Evolutionary conservation across 2,329 filamentous ascomycete genomes (phyloP).

Genomic region (Pyrenophora teres): DNA sequence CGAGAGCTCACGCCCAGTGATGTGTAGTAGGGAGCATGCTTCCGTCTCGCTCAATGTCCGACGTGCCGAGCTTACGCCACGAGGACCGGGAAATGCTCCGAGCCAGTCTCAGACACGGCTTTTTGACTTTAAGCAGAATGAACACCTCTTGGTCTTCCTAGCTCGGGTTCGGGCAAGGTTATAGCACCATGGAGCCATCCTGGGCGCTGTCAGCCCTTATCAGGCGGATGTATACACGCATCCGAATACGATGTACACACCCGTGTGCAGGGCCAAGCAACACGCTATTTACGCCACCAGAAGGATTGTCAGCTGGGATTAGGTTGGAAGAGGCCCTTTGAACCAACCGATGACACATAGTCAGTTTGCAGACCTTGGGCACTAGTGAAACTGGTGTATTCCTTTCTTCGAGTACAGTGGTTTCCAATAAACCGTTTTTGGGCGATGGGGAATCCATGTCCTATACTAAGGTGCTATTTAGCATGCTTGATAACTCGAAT

Average conservation of each 20-base stretch:
- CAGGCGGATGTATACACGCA: slow-evolving; percentile 9
- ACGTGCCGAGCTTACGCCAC: slow-evolving; percentile 18
- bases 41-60: slow-evolving; percentile 21
- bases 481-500: too few relatives aligned
- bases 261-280: slow-evolving; percentile 18
- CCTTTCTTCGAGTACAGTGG: too few relatives aligned
- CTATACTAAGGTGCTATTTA: too few relatives aligned
- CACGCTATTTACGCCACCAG: slow-evolving; percentile 18
- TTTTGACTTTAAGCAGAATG: too few relatives aligned
- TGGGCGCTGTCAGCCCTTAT: slow-evolving; percentile 20
- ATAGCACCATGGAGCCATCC: slow-evolving; percentile 1
- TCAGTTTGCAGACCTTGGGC: too few relatives aligned
- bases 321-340: too few relatives aligned
- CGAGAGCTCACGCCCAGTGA: background rate
- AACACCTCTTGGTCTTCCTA: too few relatives aligned
- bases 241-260: background rate
- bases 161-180: slow-evolving; percentile 1
- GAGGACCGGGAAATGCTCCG: slow-evolving; percentile 1
- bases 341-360: too few relatives aligned
- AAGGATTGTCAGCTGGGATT: slow-evolving; percentile 7
- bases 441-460: too few relatives aligned
- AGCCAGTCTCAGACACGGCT: slow-evolving; percentile 5
- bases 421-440: too few relatives aligned
- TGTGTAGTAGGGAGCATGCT: slow-evolving; percentile 20
- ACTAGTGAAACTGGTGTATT: too few relatives aligned